These are phyloP conservation scores for Pisolithus albus DNA, from an alignment of 768 basidiomycete genomes.

Conservation along the genomic window DNA sequence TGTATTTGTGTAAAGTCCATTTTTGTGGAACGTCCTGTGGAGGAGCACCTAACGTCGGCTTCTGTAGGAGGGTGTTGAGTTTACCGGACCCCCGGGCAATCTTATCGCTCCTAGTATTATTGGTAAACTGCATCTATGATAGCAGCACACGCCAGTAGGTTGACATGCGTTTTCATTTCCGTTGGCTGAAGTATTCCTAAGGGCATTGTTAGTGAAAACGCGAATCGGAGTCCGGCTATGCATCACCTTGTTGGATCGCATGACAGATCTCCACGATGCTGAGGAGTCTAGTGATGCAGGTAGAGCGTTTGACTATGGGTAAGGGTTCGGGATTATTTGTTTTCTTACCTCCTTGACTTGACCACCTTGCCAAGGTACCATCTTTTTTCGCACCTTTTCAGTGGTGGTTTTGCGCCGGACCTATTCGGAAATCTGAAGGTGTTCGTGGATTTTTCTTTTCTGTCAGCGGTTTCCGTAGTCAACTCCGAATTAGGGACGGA, in stretches of 20 bases:
- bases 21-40: neutral
- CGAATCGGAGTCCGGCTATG: conserved; percentile 59
- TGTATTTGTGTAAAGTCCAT: conserved; percentile 59
- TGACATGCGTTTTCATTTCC: conserved; percentile 5
- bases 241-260: conserved; percentile 59
- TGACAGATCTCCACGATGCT: conserved; percentile 64
- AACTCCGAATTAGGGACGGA: conserved; percentile 38
- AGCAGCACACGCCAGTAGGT: conserved; percentile 52
- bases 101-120: conserved; percentile 57
- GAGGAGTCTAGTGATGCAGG: conserved; percentile 58
- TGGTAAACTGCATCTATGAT: conserved; percentile 64
- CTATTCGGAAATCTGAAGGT: conserved; percentile 56
- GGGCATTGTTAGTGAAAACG: conserved; percentile 47
- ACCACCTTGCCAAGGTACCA: conserved; percentile 43
- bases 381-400: conserved; percentile 58
- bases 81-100: conserved; percentile 59
- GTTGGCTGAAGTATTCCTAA: conserved; percentile 6
- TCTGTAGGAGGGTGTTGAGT: conserved; percentile 50
- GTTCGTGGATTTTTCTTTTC: conserved; percentile 35
- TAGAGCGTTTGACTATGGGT: conserved; percentile 76
- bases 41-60: conserved; percentile 1
- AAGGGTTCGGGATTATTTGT: conserved; percentile 9
- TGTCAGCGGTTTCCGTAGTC: conserved; percentile 3
- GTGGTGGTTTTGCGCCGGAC: conserved; percentile 48
- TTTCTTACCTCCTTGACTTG: conserved; percentile 7